A percentile compares a stretch with the other conserved stretches of the same genome.
Conservation (phyloP, 768 basidiomycete species). For the Leccinum obscurum region DNA sequence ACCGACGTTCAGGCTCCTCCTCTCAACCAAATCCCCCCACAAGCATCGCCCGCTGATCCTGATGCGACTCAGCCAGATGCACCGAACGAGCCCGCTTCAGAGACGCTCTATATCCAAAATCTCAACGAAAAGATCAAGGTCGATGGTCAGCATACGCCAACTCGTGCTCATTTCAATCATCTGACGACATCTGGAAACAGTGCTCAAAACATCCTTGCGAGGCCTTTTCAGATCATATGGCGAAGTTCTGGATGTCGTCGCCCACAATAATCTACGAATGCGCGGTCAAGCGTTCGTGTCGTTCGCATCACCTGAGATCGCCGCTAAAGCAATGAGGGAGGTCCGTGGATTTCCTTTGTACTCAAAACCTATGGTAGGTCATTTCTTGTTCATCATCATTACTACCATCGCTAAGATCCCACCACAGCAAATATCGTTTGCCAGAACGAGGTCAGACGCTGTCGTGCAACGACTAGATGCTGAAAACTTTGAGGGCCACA, state of each 20-base stretch:
- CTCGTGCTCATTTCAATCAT: slow-evolving; percentile 6
- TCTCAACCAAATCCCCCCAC: slow-evolving; percentile 27
- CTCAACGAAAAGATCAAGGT: slow-evolving; percentile 93
- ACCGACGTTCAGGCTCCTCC: slow-evolving; percentile 38
- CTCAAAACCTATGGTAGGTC: slow-evolving; percentile 89
- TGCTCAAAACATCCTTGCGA: slow-evolving; percentile 83
- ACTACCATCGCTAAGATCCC: slow-evolving; percentile 3
- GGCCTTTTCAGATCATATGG: slow-evolving; percentile 94
- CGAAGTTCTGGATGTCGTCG: slow-evolving; percentile 91
- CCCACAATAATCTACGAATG: slow-evolving; percentile 94
- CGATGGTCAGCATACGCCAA: slow-evolving; percentile 46
- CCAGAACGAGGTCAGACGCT: slow-evolving; percentile 83
- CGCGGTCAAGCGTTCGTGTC: slow-evolving; percentile 98
- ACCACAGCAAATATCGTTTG: slow-evolving; percentile 93
- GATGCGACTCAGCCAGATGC: slow-evolving; percentile 19
- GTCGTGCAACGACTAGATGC: slow-evolving; percentile 77
- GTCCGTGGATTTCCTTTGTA: slow-evolving; percentile 94
- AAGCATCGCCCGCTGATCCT: slow-evolving; percentile 21
- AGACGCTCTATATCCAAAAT: slow-evolving; percentile 96
- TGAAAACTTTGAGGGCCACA: slow-evolving; percentile 71
- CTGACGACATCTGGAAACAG: slow-evolving; percentile 39
- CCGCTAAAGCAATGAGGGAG: slow-evolving; percentile 87
- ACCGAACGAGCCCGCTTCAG: slow-evolving; percentile 56
- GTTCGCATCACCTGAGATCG: slow-evolving; percentile 79
- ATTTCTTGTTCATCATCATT: not conserved